Percentiles rank a stretch among this genome's conserved stretches.
These are phyloP conservation scores for Pestalotiopsis sp. DNA, from an alignment of 2,329 filamentous ascomycete genomes.

Conservation along the genomic window DNA sequence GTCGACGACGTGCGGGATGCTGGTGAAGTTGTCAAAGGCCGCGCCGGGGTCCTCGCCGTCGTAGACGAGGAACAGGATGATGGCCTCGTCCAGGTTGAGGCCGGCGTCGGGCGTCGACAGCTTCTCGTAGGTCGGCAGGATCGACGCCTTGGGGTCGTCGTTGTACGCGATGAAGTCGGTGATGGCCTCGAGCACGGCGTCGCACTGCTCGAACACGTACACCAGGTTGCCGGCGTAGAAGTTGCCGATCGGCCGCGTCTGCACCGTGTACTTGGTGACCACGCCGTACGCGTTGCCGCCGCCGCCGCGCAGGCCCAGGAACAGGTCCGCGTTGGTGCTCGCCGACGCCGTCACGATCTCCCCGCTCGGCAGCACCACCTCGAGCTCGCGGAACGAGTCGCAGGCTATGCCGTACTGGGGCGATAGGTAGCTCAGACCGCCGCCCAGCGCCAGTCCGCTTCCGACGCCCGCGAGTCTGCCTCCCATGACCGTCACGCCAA, in stretches of 20 bases:
- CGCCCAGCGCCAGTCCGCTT: conserved; percentile 27
- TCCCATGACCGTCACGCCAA: conserved; percentile 27
- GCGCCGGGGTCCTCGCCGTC: conserved; percentile 33
- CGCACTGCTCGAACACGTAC: conserved; percentile 28
- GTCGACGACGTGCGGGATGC: conserved; percentile 30
- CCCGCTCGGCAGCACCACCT: conserved; percentile 31
- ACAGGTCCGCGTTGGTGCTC: conserved; percentile 27
- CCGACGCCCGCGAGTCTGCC: conserved; percentile 27
- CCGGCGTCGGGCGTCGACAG: conserved; percentile 28
- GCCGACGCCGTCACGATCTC: conserved; percentile 23
- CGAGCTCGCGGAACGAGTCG: conserved; percentile 29
- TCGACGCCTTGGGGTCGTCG: conserved; percentile 34
- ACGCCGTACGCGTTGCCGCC: conserved; percentile 30
- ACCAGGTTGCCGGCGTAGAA: conserved; percentile 32
- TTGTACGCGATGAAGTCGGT: conserved; percentile 34
- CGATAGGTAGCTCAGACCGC: conserved; percentile 28
- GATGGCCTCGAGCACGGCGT: conserved; percentile 29
- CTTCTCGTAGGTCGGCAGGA: conserved; percentile 36
- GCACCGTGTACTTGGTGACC: conserved; percentile 25
- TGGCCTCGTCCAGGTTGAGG: conserved; percentile 33
- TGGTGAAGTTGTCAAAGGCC: conserved; percentile 35
- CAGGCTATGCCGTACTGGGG: conserved; percentile 30
- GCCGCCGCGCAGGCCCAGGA: conserved; percentile 28
- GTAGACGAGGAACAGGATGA: conserved; percentile 37
- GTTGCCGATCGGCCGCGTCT: conserved; percentile 26